Base-by-base conservation (phyloP, 2,329 filamentous ascomycete species). In the Xylaria arbuscula region DNA sequence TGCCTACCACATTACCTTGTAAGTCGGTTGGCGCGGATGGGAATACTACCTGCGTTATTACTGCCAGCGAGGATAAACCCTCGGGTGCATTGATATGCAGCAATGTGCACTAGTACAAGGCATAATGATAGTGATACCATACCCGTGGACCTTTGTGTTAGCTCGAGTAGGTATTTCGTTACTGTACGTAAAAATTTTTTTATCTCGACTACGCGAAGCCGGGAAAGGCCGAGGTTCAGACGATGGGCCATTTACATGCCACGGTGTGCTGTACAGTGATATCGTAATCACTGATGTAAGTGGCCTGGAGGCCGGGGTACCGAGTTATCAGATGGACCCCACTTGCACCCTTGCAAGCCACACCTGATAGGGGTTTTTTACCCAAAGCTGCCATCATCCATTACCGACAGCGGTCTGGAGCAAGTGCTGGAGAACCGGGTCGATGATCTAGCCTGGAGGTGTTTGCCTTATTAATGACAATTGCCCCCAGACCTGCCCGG, bases 291-390 rank as follows among this genome's bases (percentile, higher is more conserved):
- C 19, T 48, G 45, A 48, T 48, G 45, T n/a, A 24, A 48, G 45
- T 19, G 9, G 8, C 5, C 22, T 53, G 24, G 24, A 13, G 17
- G 8, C 40, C 40, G 17, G 34, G 56, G 17, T 19, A 51, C 40
- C 28, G 55, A 58, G 55, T 70, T 70, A 70, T 69, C 70, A 70
- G 69, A 70, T 70, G 17, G 51, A 42, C 38, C 38, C 73, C 70
- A 71, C 70, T 60, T 59, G 62, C 50, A n/a, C n/a, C 56, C 67
- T 53, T 74, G 73, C 64, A 74, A 66, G 73, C 48, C 64, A 66
- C 71, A 76, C 74, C 74, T 76, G 73, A 75, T 76, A 76, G 73
- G 55, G 45, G 69, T 67, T 40, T 70, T 73, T 70, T 38, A 24
- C 19, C 54, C 50, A 13, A 50, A 24, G 61, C 55, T 72, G 67